Conservation (phyloP, 495 filamentous ascomycete species). For the Penicillium bialowiezense region DNA sequence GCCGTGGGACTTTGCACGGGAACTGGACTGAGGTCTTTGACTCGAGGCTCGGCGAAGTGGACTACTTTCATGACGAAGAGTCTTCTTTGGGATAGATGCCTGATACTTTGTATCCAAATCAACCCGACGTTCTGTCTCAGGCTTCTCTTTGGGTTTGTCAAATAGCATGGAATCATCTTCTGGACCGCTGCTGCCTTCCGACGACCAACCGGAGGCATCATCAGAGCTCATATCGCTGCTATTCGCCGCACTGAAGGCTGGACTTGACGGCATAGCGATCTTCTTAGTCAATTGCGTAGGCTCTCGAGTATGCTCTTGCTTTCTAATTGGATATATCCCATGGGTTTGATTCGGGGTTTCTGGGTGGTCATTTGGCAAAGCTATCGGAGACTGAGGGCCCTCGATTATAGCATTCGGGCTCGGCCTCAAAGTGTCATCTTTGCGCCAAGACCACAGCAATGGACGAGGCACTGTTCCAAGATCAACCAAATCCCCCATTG, state of each 20-base stretch:
- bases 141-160: slow-evolving; percentile 11
- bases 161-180: slow-evolving; percentile 11
- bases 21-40: slow-evolving; percentile 6
- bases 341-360: neutral
- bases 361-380: neutral
- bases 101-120: slow-evolving; percentile 5
- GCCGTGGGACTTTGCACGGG: slow-evolving; percentile 4
- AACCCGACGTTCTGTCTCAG: slow-evolving; percentile 9
- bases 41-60: neutral
- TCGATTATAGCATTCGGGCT: neutral
- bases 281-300: neutral
- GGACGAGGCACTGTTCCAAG: slow-evolving; percentile 3
- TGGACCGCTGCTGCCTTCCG: slow-evolving; percentile 5
- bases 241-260: neutral
- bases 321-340: neutral
- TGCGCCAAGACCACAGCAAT: neutral
- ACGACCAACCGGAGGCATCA: slow-evolving; percentile 4
- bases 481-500: slow-evolving; percentile 18
- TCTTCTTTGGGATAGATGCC: neutral
- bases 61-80: slow-evolving; percentile 7
- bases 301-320: neutral
- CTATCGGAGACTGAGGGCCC: neutral
- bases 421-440: neutral
- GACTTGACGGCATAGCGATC: neutral
- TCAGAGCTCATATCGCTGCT: neutral